Conservation (phyloP, 495 filamentous ascomycete genomes). For the Mytilinidion resinicola region DNA sequence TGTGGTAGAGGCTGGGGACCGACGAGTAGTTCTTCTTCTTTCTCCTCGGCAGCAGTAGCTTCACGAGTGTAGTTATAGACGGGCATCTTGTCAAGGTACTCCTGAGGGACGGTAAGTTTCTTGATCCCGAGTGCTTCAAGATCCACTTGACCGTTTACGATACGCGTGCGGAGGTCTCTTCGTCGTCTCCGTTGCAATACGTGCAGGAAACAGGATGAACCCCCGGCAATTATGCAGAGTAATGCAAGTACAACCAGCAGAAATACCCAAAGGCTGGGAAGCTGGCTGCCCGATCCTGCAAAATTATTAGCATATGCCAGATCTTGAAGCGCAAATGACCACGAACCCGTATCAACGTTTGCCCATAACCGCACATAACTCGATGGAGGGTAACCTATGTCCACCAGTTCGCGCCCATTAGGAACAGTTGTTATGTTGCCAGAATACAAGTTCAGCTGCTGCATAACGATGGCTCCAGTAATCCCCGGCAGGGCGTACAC, state of each 20-base stretch:
- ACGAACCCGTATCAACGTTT: constrained; percentile 54
- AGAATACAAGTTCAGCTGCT: constrained; percentile 67
- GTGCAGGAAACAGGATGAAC: constrained; percentile 67
- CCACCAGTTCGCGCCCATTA: constrained; percentile 48
- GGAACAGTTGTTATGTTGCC: constrained; percentile 57
- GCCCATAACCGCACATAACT: constrained; percentile 55
- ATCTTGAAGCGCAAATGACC: constrained; percentile 4
- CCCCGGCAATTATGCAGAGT: constrained; percentile 56
- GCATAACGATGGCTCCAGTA: constrained; percentile 60
- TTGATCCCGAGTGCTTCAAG: constrained; percentile 75
- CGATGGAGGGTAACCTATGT: constrained; percentile 36
- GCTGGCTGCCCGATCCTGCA: constrained; percentile 36
- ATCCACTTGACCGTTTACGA: constrained; percentile 70
- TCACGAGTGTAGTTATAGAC: constrained; percentile 57
- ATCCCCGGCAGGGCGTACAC: constrained; percentile 75
- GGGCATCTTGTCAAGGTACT: constrained; percentile 63
- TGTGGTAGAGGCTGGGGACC: constrained; percentile 10
- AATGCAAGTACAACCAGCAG: constrained; percentile 72
- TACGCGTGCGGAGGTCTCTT: constrained; percentile 55
- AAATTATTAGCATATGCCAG: constrained; percentile 5
- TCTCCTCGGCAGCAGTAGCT: not conserved
- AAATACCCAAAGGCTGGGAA: constrained; percentile 77
- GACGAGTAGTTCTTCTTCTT: constrained; percentile 4
- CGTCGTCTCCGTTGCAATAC: constrained; percentile 62
- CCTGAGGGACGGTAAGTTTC: constrained; percentile 60